Percentiles rank a stretch among this genome's conserved stretches.
Conservation (phyloP, 176 grass and related monocot species). For the Musa beccarii region DNA sequence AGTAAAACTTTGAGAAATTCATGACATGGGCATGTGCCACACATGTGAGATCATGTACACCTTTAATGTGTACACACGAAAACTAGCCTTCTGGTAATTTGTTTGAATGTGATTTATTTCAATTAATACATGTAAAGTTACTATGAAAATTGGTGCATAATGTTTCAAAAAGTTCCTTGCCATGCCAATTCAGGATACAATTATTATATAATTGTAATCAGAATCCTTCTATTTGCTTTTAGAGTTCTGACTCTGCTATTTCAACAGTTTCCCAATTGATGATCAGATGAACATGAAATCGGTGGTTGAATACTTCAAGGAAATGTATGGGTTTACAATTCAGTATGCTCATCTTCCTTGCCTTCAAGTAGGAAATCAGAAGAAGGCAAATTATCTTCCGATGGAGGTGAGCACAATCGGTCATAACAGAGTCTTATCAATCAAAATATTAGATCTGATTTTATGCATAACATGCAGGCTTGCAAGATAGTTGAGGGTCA, state of each 20-base stretch:
- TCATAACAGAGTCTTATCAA: background rate
- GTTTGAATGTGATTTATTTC: too few relatives aligned
- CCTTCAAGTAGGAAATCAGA: conserved; percentile 97
- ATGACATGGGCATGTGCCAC: too few relatives aligned
- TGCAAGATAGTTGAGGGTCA: conserved; percentile 98
- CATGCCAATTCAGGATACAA: background rate
- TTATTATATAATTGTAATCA: background rate
- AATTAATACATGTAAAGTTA: too few relatives aligned
- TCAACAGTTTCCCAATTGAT: conserved; percentile 79
- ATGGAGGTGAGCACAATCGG: conserved; percentile 60
- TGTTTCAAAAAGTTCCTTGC: background rate
- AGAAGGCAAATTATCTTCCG: conserved; percentile 94
- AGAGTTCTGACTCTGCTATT: background rate
- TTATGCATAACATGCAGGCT: conserved; percentile 34
- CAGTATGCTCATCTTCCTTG: conserved; percentile 83
- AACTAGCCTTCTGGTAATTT: too few relatives aligned
- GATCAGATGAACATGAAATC: conserved; percentile 99
- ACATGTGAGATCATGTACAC: too few relatives aligned
- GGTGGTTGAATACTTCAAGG: conserved; percentile 96
- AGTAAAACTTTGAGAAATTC: too few relatives aligned
- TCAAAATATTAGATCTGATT: conserved; percentile 2
- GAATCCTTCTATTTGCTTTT: background rate
- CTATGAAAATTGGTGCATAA: too few relatives aligned
- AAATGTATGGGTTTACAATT: conserved; percentile 99
- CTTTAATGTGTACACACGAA: too few relatives aligned